These are phyloP conservation scores for Hypoxylon sp. DNA, from an alignment of 2,329 filamentous ascomycete species.

Conservation along the genomic window DNA sequence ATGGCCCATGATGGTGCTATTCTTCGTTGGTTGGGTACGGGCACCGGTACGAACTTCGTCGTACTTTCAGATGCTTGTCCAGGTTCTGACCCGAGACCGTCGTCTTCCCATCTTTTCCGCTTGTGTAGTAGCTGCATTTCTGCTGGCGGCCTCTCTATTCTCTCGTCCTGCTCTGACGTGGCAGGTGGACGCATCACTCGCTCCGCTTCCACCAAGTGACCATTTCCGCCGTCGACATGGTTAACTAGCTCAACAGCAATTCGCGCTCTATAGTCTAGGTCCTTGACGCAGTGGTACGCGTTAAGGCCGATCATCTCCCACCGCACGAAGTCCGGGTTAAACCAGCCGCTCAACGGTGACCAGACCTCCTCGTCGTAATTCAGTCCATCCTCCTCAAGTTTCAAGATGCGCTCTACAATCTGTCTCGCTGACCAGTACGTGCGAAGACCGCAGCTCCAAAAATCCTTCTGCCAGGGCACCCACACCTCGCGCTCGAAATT, in stretches of 20 bases:
- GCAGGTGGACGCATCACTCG: slow-evolving; percentile 25
- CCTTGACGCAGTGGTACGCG: slow-evolving; percentile 32
- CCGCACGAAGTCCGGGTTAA: slow-evolving; percentile 42
- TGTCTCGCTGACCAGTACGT: slow-evolving; percentile 44
- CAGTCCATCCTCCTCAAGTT: background rate
- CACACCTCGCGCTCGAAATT: slow-evolving; percentile 17
- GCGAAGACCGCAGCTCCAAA: slow-evolving; percentile 41
- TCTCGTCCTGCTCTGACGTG: background rate
- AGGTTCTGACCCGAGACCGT: no score
- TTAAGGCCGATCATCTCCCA: slow-evolving; percentile 47
- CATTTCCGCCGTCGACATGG: background rate
- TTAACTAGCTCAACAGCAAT: slow-evolving; percentile 43
- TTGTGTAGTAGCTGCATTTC: background rate
- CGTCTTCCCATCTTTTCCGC: background rate
- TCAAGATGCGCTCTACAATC: slow-evolving; percentile 40
- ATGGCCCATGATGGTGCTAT: background rate
- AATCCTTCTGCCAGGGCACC: slow-evolving; percentile 39
- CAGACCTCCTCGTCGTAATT: slow-evolving; percentile 37
- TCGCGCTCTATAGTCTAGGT: slow-evolving; percentile 43
- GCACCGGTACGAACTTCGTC: background rate
- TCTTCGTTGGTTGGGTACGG: background rate
- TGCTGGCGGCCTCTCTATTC: background rate
- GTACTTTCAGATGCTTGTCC: no score
- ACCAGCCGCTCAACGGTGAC: slow-evolving; percentile 39
- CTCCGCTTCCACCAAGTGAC: background rate